Conservation (phyloP, 2,329 filamentous ascomycete species). For the Trichoderma breve region DNA sequence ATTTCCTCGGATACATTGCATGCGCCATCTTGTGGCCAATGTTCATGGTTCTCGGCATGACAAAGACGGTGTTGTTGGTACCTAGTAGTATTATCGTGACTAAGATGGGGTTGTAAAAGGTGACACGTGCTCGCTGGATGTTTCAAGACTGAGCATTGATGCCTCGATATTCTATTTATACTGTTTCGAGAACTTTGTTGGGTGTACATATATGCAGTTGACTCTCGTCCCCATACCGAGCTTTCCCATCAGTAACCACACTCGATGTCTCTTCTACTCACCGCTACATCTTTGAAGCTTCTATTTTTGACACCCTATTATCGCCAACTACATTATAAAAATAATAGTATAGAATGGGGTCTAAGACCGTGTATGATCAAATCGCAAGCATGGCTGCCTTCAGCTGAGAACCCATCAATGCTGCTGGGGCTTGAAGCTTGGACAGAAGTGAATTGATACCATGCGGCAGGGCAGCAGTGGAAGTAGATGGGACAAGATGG, state of each 20-base stretch:
- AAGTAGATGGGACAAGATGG: neutral
- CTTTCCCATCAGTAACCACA: neutral
- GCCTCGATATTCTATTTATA: neutral
- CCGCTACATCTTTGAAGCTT: neutral
- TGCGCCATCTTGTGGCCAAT: neutral
- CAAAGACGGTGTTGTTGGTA: neutral
- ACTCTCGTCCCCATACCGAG: neutral
- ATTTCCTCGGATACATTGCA: neutral
- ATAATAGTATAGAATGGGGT: neutral
- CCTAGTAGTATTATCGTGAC: neutral
- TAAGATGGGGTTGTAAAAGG: neutral
- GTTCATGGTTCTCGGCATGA: neutral
- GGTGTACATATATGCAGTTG: neutral
- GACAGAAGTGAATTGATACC: neutral
- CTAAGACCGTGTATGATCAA: neutral
- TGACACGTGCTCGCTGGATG: neutral
- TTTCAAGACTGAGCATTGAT: neutral
- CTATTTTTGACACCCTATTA: neutral
- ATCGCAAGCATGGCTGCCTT: neutral
- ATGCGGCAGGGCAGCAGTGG: neutral
- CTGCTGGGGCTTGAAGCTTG: neutral
- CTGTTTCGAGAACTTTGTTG: neutral
- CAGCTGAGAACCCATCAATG: neutral
- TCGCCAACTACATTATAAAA: neutral
- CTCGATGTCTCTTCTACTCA: neutral